Percentiles rank a stretch among this genome's conserved stretches.
phyloP scores from a whole-genome alignment of 2,329 filamentous ascomycete genomes.

The Xylaria sp. region DNA sequence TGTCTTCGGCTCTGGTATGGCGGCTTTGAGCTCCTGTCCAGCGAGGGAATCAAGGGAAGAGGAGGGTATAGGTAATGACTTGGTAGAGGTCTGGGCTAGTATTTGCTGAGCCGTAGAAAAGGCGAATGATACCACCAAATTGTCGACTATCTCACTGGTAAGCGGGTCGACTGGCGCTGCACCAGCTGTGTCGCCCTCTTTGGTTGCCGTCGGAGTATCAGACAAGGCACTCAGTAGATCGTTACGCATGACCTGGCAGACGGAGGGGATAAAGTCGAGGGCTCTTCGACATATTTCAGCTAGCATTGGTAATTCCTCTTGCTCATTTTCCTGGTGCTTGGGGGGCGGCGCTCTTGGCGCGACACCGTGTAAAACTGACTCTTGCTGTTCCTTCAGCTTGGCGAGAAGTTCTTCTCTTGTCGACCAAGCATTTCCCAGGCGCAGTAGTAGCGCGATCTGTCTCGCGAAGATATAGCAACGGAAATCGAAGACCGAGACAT shows the following conservation, averaged over 20 bases:
- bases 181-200: conserved; percentile 41
- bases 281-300: conserved; percentile 85
- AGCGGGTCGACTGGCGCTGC: conserved; percentile 43
- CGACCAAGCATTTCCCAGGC: conserved; percentile 77
- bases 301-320: conserved; percentile 79
- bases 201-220: conserved; percentile 46
- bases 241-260: conserved; percentile 77
- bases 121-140: conserved; percentile 77
- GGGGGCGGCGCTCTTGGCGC: conserved; percentile 57
- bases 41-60: conserved; percentile 56
- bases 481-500: conserved; percentile 96
- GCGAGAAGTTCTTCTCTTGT: conserved; percentile 66
- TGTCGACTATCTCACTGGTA: conserved; percentile 66
- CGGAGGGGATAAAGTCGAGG: conserved; percentile 81
- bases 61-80: conserved; percentile 69
- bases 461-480: conserved; percentile 90
- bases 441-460: conserved; percentile 80
- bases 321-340: conserved; percentile 59
- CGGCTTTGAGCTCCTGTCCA: conserved; percentile 63
- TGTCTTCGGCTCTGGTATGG: conserved; percentile 71
- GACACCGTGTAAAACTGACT: conserved; percentile 62
- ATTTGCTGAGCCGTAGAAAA: conserved; percentile 79
- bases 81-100: conserved; percentile 74
- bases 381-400: conserved; percentile 67
- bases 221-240: conserved; percentile 73